These are phyloP conservation scores for Sugiyamaella grinbergsii DNA, from an alignment of 1,139 yeast species.

Conservation along the genomic window DNA sequence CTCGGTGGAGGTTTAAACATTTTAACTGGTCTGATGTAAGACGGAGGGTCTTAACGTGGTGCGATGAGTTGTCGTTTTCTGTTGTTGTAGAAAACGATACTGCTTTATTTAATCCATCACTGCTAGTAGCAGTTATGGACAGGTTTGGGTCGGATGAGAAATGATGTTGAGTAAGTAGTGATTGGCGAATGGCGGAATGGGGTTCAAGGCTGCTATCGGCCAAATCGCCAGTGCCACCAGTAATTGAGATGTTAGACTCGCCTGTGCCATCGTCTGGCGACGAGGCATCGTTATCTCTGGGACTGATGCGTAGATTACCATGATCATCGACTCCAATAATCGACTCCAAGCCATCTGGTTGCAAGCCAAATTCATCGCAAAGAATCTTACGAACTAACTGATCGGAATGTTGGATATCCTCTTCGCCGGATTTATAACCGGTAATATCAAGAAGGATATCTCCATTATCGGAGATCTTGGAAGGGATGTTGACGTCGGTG, in stretches of 20 bases:
- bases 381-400: conserved; percentile 71
- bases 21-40: conserved; percentile 87
- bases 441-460: conserved; percentile 92
- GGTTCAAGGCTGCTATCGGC: no score
- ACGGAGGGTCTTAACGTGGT: conserved; percentile 82
- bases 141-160: conserved; percentile 26
- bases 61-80: conserved; percentile 23
- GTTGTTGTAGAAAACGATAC: not conserved
- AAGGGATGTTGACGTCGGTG: conserved; percentile 75
- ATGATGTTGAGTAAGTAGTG: conserved; percentile 24
- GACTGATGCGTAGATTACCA: conserved; percentile 70
- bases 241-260: conserved; percentile 15
- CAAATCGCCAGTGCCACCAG: conserved; percentile 11
- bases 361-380: conserved; percentile 65
- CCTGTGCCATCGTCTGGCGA: conserved; percentile 12
- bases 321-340: conserved; percentile 63
- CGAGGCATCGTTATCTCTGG: conserved; percentile 40
- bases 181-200: conserved; percentile 16
- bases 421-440: conserved; percentile 90
- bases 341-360: conserved; percentile 47
- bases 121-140: not conserved
- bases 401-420: conserved; percentile 47
- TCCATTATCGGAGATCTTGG: conserved; percentile 86
- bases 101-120: not conserved
- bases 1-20: conserved; percentile 70